These are phyloP conservation scores for Aspergillus fumigatiaffinis DNA, from an alignment of 2,329 filamentous ascomycete species.

Conservation along the genomic window DNA sequence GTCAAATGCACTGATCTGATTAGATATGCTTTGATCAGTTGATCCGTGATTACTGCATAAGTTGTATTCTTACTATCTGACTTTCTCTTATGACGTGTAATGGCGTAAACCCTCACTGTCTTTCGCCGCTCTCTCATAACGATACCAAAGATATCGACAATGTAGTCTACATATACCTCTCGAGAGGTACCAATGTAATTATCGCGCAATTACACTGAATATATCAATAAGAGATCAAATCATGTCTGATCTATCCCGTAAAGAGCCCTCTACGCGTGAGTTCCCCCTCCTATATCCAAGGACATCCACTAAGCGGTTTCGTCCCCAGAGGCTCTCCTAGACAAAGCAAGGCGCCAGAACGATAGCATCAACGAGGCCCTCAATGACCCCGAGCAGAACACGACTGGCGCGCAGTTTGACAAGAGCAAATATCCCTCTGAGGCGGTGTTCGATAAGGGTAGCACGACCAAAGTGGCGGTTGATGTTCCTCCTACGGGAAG, in stretches of 20 bases:
- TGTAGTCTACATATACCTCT: neutral
- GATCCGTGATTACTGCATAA: neutral
- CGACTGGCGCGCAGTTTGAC: neutral
- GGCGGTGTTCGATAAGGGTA: neutral
- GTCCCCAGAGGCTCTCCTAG: neutral
- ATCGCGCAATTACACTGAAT: neutral
- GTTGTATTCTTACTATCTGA: neutral
- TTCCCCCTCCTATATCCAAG: neutral
- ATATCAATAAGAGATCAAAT: neutral
- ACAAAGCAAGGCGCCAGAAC: neutral
- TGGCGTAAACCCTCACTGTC: neutral
- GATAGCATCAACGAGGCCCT: constrained; percentile 1
- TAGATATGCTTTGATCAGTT: neutral
- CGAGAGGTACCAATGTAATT: neutral
- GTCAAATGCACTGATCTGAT: neutral
- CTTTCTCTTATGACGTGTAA: neutral
- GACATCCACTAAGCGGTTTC: neutral
- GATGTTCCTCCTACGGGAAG: neutral
- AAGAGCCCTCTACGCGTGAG: constrained; percentile 7
- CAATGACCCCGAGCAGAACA: neutral
- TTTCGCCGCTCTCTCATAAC: neutral
- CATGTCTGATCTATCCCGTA: constrained; percentile 5
- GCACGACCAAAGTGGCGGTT: neutral
- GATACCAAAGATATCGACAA: neutral
- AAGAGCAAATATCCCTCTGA: neutral